These are phyloP conservation scores for Lactifluus volemus DNA, from an alignment of 768 basidiomycete genomes.

Conservation along the genomic window DNA sequence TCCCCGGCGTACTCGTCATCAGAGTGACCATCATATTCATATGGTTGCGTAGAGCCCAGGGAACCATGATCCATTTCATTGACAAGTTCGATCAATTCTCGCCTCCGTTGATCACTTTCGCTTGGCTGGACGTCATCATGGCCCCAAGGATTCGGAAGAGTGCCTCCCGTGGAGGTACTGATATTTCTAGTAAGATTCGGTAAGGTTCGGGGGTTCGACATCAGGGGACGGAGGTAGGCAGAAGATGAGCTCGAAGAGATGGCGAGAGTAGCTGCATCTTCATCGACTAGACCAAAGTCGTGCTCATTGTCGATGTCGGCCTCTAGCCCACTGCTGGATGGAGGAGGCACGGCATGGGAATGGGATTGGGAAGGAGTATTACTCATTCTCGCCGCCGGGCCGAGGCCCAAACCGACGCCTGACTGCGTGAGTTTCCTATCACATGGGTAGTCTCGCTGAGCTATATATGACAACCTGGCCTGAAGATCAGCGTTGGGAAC, in stretches of 20 bases:
- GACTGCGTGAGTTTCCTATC: neutral
- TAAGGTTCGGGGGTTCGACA: constrained; percentile 5
- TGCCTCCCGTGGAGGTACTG: neutral
- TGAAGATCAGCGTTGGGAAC: neutral
- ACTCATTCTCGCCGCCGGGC: neutral
- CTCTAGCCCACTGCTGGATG: neutral
- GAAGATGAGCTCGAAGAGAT: constrained; percentile 7
- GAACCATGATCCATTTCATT: constrained; percentile 8
- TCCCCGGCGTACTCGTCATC: constrained; percentile 21
- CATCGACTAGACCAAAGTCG: neutral
- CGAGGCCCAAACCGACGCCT: constrained; percentile 11
- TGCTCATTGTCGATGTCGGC: constrained; percentile 1
- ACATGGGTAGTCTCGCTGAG: neutral
- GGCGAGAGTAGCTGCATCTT: neutral
- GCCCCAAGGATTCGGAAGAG: constrained; percentile 13
- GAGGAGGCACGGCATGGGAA: neutral
- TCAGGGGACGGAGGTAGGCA: constrained; percentile 2
- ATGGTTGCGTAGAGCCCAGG: neutral
- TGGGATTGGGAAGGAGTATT: neutral
- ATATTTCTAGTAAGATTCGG: neutral
- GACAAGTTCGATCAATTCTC: constrained; percentile 14
- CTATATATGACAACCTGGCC: neutral
- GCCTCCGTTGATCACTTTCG: constrained; percentile 11
- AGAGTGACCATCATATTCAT: constrained; percentile 5
- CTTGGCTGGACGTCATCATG: neutral